phyloP scores from a whole-genome alignment of 1,284 basidiomycete genomes.

The Butyriboletus appendiculatus region DNA sequence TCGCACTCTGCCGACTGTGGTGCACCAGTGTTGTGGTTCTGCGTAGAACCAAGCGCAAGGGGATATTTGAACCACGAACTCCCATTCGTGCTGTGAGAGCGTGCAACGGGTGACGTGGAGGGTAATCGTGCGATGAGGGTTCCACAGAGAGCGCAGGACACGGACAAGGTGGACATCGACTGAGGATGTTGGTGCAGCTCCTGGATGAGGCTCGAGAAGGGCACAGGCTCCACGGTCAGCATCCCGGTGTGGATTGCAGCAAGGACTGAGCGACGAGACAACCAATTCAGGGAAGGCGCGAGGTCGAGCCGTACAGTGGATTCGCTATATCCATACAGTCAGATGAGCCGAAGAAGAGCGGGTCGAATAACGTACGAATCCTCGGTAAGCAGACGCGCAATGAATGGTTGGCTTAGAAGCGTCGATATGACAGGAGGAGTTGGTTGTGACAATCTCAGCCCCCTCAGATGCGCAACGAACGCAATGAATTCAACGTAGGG shows the following conservation, averaged over 20 bases:
- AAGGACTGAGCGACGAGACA: slow-evolving; percentile 85
- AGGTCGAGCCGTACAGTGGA: slow-evolving; percentile 90
- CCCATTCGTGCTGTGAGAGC: slow-evolving; percentile 27
- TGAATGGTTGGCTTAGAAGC: slow-evolving; percentile 79
- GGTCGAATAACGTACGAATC: slow-evolving; percentile 73
- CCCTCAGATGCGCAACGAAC: slow-evolving; percentile 82
- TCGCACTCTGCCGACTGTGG: slow-evolving; percentile 33
- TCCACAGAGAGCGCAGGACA: slow-evolving; percentile 78
- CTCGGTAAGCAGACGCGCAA: slow-evolving; percentile 80
- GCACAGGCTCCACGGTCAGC: slow-evolving; percentile 87
- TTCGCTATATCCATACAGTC: slow-evolving; percentile 52
- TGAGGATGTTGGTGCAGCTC: slow-evolving; percentile 41
- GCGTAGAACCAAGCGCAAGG: slow-evolving; percentile 35
- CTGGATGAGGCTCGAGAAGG: slow-evolving; percentile 51
- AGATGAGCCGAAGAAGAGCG: slow-evolving; percentile 6
- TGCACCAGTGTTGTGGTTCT: slow-evolving; percentile 27
- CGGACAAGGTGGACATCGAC: slow-evolving; percentile 35
- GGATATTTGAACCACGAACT: slow-evolving; percentile 63
- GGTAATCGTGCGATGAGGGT: slow-evolving; percentile 44
- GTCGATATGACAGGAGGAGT: slow-evolving; percentile 66
- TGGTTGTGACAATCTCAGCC: slow-evolving; percentile 59
- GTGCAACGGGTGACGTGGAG: slow-evolving; percentile 19
- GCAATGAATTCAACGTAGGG: slow-evolving; percentile 87
- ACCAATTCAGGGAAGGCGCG: slow-evolving; percentile 94
- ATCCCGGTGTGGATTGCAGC: slow-evolving; percentile 88